Evolutionary conservation across 495 filamentous ascomycete species (phyloP), one percentile per base, ranked within the genome.

Genomic region (Amorphotheca resinae): DNA sequence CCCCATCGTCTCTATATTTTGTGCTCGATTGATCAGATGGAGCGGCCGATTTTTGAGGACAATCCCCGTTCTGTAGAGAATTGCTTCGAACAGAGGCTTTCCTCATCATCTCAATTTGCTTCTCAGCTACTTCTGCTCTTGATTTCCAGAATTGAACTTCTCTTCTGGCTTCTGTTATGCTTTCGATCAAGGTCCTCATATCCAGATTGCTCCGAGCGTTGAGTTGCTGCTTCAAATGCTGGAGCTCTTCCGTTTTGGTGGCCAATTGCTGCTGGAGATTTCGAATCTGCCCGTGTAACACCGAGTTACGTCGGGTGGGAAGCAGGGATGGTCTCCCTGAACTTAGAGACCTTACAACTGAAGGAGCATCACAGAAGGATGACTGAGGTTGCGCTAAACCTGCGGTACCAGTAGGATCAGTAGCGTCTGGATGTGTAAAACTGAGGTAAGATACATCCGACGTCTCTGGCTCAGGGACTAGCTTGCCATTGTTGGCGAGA

Each of bases 121-220:
- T 63, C 60, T 77, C 72, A 0, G 71, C 69, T 9, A 56, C 50
- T 53, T 72, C 63, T 1, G 73, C 73, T 38, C 68, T 57, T 20
- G 54, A 57, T 39, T 61, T 63, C 73, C 74, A 79, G 38, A 57
- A 54, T 22, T 54, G 45, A 31, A 59, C 51, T 35, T 74, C 68
- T 18, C 56, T 56, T 39, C 61, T 63, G n/a, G 64, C 59, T 3
- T 59, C 48, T 14, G 61, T 51, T 22, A 77, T 55, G 46, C 66
- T 59, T 42, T 68, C 62, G 30, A 59, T 60, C 31, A 74, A 34
- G 6, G 56, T 59, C 0, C 59, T 65, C 9, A 66, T 50, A 26
- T 73, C 61, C 14, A 57, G 39, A 17, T 64, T 49, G 16, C 54
- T 43, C 23, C 52, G 51, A 15, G 64, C 56, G 28, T 65, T 60